These are phyloP conservation scores for Trichosporon faecale DNA, from an alignment of 1,284 basidiomycete genomes.

Conservation along the genomic window DNA sequence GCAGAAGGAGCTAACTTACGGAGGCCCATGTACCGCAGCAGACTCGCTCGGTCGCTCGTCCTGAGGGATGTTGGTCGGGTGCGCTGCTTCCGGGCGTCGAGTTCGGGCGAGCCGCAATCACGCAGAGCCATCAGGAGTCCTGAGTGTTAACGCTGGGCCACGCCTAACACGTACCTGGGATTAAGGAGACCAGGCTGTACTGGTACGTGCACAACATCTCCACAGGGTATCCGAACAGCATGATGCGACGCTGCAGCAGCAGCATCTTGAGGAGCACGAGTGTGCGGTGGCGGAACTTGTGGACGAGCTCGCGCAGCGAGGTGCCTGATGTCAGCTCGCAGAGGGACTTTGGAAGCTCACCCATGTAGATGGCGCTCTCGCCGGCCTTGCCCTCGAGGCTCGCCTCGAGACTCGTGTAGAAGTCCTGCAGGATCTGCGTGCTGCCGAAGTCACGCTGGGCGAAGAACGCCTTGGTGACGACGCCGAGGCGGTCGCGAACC, in stretches of 20 bases:
- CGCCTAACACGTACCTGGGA: slow-evolving; percentile 61
- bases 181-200: slow-evolving; percentile 84
- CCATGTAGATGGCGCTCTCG: slow-evolving; percentile 51
- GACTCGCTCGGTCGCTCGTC: slow-evolving; percentile 85
- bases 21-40: slow-evolving; percentile 86
- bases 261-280: slow-evolving; percentile 92
- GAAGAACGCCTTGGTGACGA: slow-evolving; percentile 87
- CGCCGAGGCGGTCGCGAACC: slow-evolving; percentile 77
- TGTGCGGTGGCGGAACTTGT: slow-evolving; percentile 89
- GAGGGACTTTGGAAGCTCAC: slow-evolving; percentile 27
- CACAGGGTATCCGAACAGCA: slow-evolving; percentile 96
- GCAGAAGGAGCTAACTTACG: slow-evolving; percentile 70
- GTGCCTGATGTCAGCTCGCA: slow-evolving; percentile 60
- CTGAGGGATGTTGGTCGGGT: slow-evolving; percentile 69
- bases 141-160: slow-evolving; percentile 25
- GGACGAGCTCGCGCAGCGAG: slow-evolving; percentile 85
- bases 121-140: slow-evolving; percentile 82
- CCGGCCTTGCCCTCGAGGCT: slow-evolving; percentile 43
- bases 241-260: slow-evolving; percentile 87
- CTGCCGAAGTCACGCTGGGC: slow-evolving; percentile 84
- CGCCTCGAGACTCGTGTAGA: slow-evolving; percentile 67
- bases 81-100: slow-evolving; percentile 63
- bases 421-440: slow-evolving; percentile 76
- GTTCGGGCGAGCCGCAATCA: slow-evolving; percentile 84
- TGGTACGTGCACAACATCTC: slow-evolving; percentile 96